Evolutionary conservation across 2,329 filamentous ascomycete species (phyloP), one percentile per base, ranked within the genome.

Genomic region (Colletotrichum kahawae): DNA sequence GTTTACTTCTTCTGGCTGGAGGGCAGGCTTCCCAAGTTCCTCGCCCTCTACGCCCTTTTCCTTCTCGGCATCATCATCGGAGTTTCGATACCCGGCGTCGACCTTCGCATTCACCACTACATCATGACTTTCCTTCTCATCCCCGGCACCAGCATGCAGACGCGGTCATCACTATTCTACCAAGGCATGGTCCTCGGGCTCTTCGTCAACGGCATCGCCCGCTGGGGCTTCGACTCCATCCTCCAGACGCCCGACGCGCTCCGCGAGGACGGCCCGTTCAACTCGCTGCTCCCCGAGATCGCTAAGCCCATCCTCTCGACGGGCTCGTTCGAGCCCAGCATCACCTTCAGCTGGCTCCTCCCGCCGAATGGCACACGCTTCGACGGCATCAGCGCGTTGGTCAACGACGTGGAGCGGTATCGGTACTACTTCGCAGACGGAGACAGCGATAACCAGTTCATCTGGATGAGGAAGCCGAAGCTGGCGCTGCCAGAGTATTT

Each of bases 91-190:
- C 96, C 96, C 0, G 91, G 92, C 10, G 91, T 98, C 67, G 94
- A 92, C 77, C 89, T 99, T 65, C 93, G 97, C 36, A 95, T 99
- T 70, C 97, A 99, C 82, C 97, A 99, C 83, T 98, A 98, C 82
- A 95, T 98, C 78, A 88, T 98, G 12, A 95, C 93, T 1, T 90
- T 99, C 14, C 87, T 98, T 0, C 90, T 99, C 1, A 90, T 98
- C 8, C 95, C 96, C 0, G 97, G 96, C 1, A 98, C 97, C 0
- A 93, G 92, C 70, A 92, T 98, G 83, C 96, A 98, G 79, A 98
- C 94, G 8, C 91, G 97, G 0, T 94, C 95, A 0, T 93, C 93
- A 1, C 87, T 98, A 10, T 84, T 98, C 3, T 98, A 97, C 81
- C 96, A 98, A 83, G 97, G 97, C 14, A 87, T 99, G 6, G 88